Base-by-base conservation (phyloP, 352 stramenopile genomes). In the Paralagenidium karlingii region DNA sequence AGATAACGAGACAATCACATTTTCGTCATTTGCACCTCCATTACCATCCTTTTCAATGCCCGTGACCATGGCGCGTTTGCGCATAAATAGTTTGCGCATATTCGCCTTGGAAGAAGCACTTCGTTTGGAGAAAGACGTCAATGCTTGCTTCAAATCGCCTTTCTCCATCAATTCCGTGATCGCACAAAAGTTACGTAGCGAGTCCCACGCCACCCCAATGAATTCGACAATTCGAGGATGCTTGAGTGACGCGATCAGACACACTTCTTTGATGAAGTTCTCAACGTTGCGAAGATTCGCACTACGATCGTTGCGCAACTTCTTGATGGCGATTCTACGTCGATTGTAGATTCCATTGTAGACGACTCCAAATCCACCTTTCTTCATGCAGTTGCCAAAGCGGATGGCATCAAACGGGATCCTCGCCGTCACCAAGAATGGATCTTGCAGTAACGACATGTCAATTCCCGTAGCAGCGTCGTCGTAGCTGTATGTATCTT, bases 251-350 rank as follows among this genome's bases (percentile, higher is more conserved):
- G 54, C 45, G 29, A 63, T 49, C 9, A 63, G 42, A 6, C 28
- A 38, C 21, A 59, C 59, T 34, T 63, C 54, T 5, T 45, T 26
- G 15, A 63, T 33, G 21, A 63, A 63, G 13, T 39, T 51, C 34
- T 58, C 40, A 15, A 63, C 37, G 19, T 49, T 44, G 8, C 39
- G 18, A 20, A 45, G 26, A 18, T 56, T 34, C 3, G 34, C 42
- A 20, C 28, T 48, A 21, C 47, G 36, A 12, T 47, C 49, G 12
- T 16, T 22, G 12, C 49, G 49, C 18, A 56, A 43, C 19, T 41
- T 45, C 43, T 63, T 63, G 47, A 63, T 45, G 16, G 49, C 54
- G 10, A 63, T 47, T 5, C 25, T 32, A 6, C 45, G 38, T 2
- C 40, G 34, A 2, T 45, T 24, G 40, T 57, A 58, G 0, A 47